Evolutionary conservation across 768 basidiomycete species (phyloP), one percentile per base, ranked within the genome.

Genomic region (Mycena epipterygia): DNA sequence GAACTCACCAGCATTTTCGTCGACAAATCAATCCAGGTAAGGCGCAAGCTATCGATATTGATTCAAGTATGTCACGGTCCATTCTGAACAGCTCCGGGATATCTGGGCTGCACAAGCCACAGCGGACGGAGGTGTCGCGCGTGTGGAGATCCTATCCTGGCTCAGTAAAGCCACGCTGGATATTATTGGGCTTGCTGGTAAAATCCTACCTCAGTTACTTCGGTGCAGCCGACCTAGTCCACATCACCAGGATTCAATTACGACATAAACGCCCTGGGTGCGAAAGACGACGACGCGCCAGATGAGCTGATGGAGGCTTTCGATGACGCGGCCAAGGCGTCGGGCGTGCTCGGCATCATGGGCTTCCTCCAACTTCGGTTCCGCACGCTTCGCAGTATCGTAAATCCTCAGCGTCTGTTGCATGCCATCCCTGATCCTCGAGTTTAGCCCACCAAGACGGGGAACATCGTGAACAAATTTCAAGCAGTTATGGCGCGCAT

Each of bases 121-220:
- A 21, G 33, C 48, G 9, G 64, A 76, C 44, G 73, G 70, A 19
- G 68, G 32, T 44, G 46, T 33, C 0, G 73, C 49, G 3, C 72
- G 77, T 5, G 74, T 90, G 48, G 89, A 92, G 51, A 84, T 88
- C 7, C 76, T 87, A 53, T 76, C 80, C 1, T 90, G 85, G 85
- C 80, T 91, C 1, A 85, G 83, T 30, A 85, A 85, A 52, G 83
- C 87, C 7, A 90, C 89, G 8, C 80, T 91, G 14, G 90, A 91
- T 64, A 85, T 89, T 56, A 90, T 92, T 59, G 89, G 89, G 17
- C 80, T 89, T 44, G 87, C 75, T 82, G 85, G 89, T 23, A 84
- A 81, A 56, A 88, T 88, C 30, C n/a, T n/a, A n/a, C n/a, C n/a
- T n/a, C 5, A 23, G 6, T 44, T 79, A 19, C 86, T 87, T 74